Conservation (phyloP, 164 flowering plant species). For the Brasenia schreberi region DNA sequence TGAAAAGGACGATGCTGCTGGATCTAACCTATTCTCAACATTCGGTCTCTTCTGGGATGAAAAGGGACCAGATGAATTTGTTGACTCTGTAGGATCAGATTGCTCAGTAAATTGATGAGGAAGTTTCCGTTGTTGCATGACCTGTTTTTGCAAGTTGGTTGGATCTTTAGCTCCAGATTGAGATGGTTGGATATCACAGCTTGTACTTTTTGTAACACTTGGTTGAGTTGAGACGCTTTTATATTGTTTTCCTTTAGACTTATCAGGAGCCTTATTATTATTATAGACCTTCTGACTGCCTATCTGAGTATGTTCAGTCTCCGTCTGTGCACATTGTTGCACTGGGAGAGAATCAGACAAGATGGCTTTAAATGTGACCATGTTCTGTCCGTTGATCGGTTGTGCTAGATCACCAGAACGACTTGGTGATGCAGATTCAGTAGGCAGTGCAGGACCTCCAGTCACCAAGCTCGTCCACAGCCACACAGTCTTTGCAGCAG, state of each 20-base stretch:
- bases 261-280: slow-evolving; percentile 19
- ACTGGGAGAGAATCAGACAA: slow-evolving; percentile 13
- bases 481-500: slow-evolving; percentile 94
- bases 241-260: slow-evolving; percentile 26
- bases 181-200: slow-evolving; percentile 5
- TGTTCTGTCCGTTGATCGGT: slow-evolving; percentile 10
- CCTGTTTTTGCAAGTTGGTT: neutral
- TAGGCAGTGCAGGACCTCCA: slow-evolving; percentile 55
- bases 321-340: slow-evolving; percentile 8
- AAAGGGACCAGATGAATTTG: neutral
- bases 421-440: neutral
- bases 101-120: neutral
- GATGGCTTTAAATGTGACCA: slow-evolving; percentile 13
- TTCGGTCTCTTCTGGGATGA: neutral
- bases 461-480: slow-evolving; percentile 70
- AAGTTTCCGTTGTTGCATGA: slow-evolving; percentile 1
- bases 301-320: neutral
- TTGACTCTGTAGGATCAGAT: neutral
- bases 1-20: neutral
- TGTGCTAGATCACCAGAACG: slow-evolving; percentile 24
- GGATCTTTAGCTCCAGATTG: slow-evolving; percentile 22
- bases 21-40: neutral
- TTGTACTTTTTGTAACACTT: slow-evolving; percentile 21
- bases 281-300: slow-evolving; percentile 24
- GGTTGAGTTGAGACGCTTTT: slow-evolving; percentile 30